Base-by-base conservation (phyloP, 805 yeast genomes). In the Lipomyces lipofer region DNA sequence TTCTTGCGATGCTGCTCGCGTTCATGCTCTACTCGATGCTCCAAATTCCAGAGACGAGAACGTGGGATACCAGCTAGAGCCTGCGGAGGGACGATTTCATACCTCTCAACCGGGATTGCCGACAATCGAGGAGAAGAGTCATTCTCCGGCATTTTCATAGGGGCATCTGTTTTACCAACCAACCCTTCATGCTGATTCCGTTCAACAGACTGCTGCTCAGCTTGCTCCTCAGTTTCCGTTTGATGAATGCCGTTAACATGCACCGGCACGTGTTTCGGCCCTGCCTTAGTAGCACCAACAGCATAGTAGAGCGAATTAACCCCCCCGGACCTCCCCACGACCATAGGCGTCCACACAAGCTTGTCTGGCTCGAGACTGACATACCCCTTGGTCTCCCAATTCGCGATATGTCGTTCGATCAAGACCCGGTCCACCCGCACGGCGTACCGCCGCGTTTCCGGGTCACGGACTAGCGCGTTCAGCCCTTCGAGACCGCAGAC, bases 271-370 rank as follows among this genome's bases (percentile, higher is more conserved):
- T n/a, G n/a, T n/a, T n/a, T n/a, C n/a, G n/a, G n/a, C 4, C 39
- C 53, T 4, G 58, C 53, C 28, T 51, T 51, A 35, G 48, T 42
- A 12, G 51, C 47, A 10, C 50, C 52, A 9, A 50, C 43, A 5
- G 44, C 35, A 15, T 43, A 49, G 15, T 43, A 46, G 38, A 58
- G 27, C 27, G 62, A 58, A 30, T 58, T 58, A 17, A 88, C 84
- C 12, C 95, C 96, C 21, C 94, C 89, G 0, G 91, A 84, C 0
- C 94, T 92, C 0, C 95, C 95, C 63, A 82, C 78, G n/a, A 87
- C 78, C 70, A 87, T 77, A 1, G 91, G 90, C 63, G 85, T 86
- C 96, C 96, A 89, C 12, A 88, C 58, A 12, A 89, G 71, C 39
- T 76, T 75, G 0, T 73, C 71, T 2, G 81, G 78, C 40, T 83